A percentile compares a stretch with the other conserved stretches of the same genome.
Conservation (phyloP, 495 filamentous ascomycete species). For the Astrothelium macrocarpum region DNA sequence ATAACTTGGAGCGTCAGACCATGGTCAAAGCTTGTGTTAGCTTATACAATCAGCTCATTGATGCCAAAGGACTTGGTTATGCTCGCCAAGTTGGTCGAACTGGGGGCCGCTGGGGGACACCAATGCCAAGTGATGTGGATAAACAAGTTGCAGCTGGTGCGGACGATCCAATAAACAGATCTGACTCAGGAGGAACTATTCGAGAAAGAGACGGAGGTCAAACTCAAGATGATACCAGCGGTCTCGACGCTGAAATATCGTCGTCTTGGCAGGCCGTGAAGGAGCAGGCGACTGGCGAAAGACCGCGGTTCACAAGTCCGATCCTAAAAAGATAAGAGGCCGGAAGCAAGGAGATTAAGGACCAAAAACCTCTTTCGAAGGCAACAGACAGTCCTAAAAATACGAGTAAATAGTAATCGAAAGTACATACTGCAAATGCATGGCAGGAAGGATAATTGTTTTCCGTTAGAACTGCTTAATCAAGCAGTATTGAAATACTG, state of each 20-base stretch:
- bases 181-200: neutral
- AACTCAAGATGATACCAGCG: neutral
- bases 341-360: neutral
- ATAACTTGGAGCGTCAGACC: neutral
- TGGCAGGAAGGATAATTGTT: too few species aligned
- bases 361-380: neutral
- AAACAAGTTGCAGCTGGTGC: neutral
- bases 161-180: neutral
- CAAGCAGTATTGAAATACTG: too few species aligned
- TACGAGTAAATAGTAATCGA: too few species aligned
- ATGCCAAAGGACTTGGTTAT: neutral
- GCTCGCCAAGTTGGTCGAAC: neutral
- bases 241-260: neutral
- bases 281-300: neutral
- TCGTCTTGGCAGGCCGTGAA: neutral
- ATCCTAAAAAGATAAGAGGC: neutral
- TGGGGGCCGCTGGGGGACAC: neutral
- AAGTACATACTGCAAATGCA: too few species aligned
- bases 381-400: neutral
- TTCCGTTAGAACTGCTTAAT: too few species aligned
- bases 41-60: neutral
- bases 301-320: neutral
- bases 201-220: neutral
- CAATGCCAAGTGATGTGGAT: neutral
- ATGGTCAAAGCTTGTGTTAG: neutral